A percentile compares a stretch with the other conserved stretches of the same genome.
Evolutionary conservation across 1,284 basidiomycete species (phyloP).

Genomic region (Trametes pubescens): DNA sequence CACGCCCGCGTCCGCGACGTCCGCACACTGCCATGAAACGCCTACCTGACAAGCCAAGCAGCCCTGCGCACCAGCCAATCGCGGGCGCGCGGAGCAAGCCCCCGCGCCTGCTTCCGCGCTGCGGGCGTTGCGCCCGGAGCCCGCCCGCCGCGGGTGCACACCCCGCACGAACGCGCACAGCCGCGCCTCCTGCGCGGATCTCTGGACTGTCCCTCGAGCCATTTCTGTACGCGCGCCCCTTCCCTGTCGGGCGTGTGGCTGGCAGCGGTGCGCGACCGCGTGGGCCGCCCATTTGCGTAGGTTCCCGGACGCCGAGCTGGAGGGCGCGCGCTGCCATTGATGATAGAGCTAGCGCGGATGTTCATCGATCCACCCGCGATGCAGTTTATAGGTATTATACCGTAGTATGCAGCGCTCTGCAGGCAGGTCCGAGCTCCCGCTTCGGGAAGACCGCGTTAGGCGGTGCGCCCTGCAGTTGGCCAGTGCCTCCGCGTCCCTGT

Average conservation of each 20-base stretch:
- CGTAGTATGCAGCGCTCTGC: background rate
- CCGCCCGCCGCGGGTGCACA: background rate
- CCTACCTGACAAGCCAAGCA: conserved; percentile 21
- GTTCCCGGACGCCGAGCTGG: too few species aligned
- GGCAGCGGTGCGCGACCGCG: background rate
- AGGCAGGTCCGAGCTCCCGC: background rate
- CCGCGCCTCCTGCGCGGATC: conserved; percentile 1
- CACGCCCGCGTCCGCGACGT: background rate
- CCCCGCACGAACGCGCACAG: background rate
- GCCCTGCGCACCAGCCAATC: conserved; percentile 7
- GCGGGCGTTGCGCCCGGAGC: conserved; percentile 5
- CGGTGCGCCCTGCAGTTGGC: background rate
- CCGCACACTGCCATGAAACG: conserved; percentile 15
- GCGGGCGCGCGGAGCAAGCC: background rate
- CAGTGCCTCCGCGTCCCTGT: background rate
- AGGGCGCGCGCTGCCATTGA: background rate
- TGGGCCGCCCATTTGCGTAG: background rate
- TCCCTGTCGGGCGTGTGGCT: background rate
- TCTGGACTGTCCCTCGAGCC: background rate
- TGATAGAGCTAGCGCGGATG: background rate
- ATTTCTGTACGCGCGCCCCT: background rate
- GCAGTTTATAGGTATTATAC: background rate
- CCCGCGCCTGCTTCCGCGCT: conserved; percentile 16
- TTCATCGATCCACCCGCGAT: background rate
- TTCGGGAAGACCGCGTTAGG: background rate